phyloP scores from a whole-genome alignment of 768 basidiomycete species.

The Coprinopsis sp. region DNA sequence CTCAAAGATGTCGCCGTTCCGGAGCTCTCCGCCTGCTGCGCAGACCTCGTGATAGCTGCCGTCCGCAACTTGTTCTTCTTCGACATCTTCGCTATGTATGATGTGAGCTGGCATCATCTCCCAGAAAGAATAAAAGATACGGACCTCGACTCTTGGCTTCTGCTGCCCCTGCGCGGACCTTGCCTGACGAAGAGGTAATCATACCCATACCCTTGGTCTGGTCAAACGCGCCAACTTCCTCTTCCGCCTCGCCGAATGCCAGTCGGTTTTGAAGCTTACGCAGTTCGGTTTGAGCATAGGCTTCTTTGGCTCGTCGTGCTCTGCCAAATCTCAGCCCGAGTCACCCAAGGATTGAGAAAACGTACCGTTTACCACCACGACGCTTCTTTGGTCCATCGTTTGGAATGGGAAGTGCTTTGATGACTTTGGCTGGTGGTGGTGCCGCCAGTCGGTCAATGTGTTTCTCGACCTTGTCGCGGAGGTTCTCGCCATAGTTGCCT shows the following conservation, averaged over 20 bases:
- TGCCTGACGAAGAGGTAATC: conserved; percentile 85
- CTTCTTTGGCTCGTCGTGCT: conserved; percentile 97
- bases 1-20: conserved; percentile 90
- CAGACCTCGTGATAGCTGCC: conserved; percentile 74
- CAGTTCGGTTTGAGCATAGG: conserved; percentile 93
- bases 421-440: conserved; percentile 89
- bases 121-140: conserved; percentile 17
- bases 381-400: conserved; percentile 95
- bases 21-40: conserved; percentile 57
- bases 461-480: conserved; percentile 88
- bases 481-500: conserved; percentile 77
- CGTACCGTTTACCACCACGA: conserved; percentile 88
- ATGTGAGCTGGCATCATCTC: conserved; percentile 1
- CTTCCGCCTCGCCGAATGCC: conserved; percentile 91
- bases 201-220: conserved; percentile 98
- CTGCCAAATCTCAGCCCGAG: conserved; percentile 33
- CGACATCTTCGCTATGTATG: conserved; percentile 79
- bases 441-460: conserved; percentile 89
- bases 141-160: conserved; percentile 90
- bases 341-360: conserved; percentile 7
- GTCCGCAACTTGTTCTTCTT: conserved; percentile 91
- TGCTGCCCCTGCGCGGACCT: conserved; percentile 81
- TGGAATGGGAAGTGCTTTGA: conserved; percentile 90
- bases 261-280: conserved; percentile 96
- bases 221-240: conserved; percentile 95